Percentiles rank a stretch among this genome's conserved stretches.
These are phyloP conservation scores for Physcia stellaris DNA, from an alignment of 495 filamentous ascomycete species.

Conservation along the genomic window DNA sequence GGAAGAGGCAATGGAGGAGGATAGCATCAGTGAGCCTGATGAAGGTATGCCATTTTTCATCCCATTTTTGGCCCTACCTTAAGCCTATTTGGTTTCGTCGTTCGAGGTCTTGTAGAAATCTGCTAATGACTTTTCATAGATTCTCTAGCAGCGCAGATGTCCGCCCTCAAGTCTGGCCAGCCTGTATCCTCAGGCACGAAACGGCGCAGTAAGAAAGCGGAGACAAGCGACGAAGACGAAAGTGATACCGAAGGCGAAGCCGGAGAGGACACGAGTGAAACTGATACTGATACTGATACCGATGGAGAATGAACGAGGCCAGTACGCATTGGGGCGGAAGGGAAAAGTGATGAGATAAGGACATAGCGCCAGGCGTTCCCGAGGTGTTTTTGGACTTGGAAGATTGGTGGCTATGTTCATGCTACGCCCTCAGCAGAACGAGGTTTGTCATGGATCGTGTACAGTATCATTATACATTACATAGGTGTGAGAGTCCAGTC, in stretches of 20 bases:
- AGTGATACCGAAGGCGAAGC: slow-evolving; percentile 83
- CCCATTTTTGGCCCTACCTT: background rate
- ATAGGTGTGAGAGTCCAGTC: too few relatives aligned
- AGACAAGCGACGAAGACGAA: slow-evolving; percentile 41
- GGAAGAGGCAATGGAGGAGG: slow-evolving; percentile 62
- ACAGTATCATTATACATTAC: too few relatives aligned
- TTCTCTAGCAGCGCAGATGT: slow-evolving; percentile 91
- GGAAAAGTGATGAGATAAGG: background rate
- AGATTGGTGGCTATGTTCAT: too few relatives aligned
- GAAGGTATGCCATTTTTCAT: slow-evolving; percentile 53
- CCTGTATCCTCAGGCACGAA: slow-evolving; percentile 34
- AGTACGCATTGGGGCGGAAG: background rate
- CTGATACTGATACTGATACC: slow-evolving; percentile 64
- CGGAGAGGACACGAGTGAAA: slow-evolving; percentile 55
- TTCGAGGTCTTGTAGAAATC: slow-evolving; percentile 4
- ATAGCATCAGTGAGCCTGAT: slow-evolving; percentile 95
- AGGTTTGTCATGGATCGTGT: too few relatives aligned
- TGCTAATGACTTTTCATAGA: slow-evolving; percentile 41
- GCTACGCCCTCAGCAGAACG: too few relatives aligned
- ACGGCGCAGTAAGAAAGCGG: slow-evolving; percentile 34
- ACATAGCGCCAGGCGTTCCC: too few relatives aligned
- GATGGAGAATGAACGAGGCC: slow-evolving; percentile 36
- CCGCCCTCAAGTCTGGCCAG: slow-evolving; percentile 62
- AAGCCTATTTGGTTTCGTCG: background rate
- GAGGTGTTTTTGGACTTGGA: too few relatives aligned